Evolutionary conservation across 257 asterid species (phyloP).

Genomic region (Lavandula angustifolia): DNA sequence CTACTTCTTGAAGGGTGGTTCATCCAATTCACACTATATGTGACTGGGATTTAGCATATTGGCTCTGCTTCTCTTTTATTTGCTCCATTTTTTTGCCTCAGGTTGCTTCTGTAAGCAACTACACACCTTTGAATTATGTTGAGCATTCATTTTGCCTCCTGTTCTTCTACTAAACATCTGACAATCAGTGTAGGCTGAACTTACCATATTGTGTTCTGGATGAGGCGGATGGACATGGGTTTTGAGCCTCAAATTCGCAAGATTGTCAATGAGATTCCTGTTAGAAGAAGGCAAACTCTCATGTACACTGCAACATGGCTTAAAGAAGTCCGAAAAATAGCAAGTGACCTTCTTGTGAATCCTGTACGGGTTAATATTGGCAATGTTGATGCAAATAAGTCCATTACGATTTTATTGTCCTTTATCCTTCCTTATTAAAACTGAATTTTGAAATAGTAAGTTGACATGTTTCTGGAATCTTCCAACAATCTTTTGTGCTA

Average conservation of each 20-base stretch:
- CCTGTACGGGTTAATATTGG: slow-evolving; percentile 97
- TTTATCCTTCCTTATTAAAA: slow-evolving; percentile 17
- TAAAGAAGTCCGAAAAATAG: slow-evolving; percentile 90
- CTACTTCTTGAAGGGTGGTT: slow-evolving; percentile 83
- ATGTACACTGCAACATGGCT: slow-evolving; percentile 99
- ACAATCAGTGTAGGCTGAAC: slow-evolving; percentile 29
- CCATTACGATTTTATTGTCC: slow-evolving; percentile 37
- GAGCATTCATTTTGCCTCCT: slow-evolving; percentile 41
- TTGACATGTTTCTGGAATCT: slow-evolving; percentile 6
- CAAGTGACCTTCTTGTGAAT: slow-evolving; percentile 78
- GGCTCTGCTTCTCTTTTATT: slow-evolving; percentile 84
- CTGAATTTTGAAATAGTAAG: not conserved
- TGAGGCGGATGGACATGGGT: slow-evolving; percentile 99
- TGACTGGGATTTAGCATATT: slow-evolving; percentile 82
- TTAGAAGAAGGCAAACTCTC: slow-evolving; percentile 91
- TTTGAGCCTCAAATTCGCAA: slow-evolving; percentile 97
- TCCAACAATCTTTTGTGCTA: slow-evolving; percentile 1
- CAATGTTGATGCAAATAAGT: slow-evolving; percentile 87
- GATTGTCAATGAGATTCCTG: slow-evolving; percentile 93
- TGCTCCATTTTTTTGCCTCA: slow-evolving; percentile 84
- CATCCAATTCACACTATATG: slow-evolving; percentile 77
- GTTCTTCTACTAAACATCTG: slow-evolving; percentile 20
- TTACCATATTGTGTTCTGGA: slow-evolving; percentile 55
- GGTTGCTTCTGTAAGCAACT: slow-evolving; percentile 99
- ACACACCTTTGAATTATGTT: slow-evolving; percentile 59